Base-by-base conservation (phyloP, 306 rosid species). In the Vicia faba region DNA sequence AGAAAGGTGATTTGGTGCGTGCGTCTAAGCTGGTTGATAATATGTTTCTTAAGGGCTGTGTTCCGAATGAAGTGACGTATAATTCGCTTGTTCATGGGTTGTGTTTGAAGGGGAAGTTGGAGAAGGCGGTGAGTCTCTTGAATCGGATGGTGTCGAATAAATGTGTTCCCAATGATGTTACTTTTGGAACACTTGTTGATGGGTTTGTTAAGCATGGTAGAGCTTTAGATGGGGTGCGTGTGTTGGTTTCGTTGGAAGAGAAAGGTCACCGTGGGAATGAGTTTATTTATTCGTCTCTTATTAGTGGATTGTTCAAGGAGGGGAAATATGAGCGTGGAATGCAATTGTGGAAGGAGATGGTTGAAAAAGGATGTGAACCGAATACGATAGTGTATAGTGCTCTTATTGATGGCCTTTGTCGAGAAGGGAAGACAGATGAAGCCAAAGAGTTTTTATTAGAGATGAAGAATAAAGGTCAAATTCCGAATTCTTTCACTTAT, bases 1-100 rank as follows among this genome's bases (percentile, higher is more conserved):
- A 82, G 82, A 79, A 84, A 59, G 97, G 95, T 46, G 96, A 93
- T 78, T 72, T 93, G 69, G 78, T 7, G 1, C 98, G 87, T n/a
- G 96, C 95, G 0, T 79, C 87, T 11, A 89, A 93, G 83, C 90
- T 93, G 7, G 83, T 93, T 61, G 97, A 93, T 79, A 88, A 93
- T 71, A 93, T 93, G 98, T 74, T 75, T 82, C 96, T 93, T 16
- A 93, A 93, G 79, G 98, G 95, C 25, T 87, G 98, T 77, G 73
- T 73, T 19, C 98, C 98, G 0, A 92, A 87, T 76, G 96, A 87
- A 53, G 91, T 84, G 60, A 89, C 98, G 0, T 92, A 87, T 69
- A 92, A 92, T 66, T 75, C 91, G 39, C 88, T 92, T 40, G 79
- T 89, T 59, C 91, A 87, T 68, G 98, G 98, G 9, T 66, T 89